Evolutionary conservation across 2,329 filamentous ascomycete genomes (phyloP).

Genomic region (Neofusicoccum laricinum): DNA sequence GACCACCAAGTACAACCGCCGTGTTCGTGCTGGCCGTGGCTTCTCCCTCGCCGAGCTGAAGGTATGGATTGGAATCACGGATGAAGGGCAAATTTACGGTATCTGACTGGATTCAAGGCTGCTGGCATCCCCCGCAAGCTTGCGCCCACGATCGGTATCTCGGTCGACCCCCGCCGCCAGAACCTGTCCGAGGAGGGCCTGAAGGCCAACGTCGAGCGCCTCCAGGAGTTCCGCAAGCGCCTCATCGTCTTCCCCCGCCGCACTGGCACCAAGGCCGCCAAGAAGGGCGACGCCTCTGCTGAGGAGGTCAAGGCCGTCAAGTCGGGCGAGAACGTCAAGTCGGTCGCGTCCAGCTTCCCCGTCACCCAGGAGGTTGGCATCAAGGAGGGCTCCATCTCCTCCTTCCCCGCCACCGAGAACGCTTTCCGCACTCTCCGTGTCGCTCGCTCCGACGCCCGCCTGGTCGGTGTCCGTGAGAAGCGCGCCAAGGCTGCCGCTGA

Average conservation of each 20-base stretch:
- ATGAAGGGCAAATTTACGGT: background rate
- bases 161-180: conserved; percentile 93
- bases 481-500: conserved; percentile 83
- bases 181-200: conserved; percentile 97
- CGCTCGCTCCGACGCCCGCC: conserved; percentile 78
- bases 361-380: conserved; percentile 70
- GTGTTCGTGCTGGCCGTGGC: conserved; percentile 91
- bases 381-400: conserved; percentile 76
- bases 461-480: conserved; percentile 87
- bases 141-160: conserved; percentile 93
- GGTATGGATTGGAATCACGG: conserved; percentile 55
- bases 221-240: conserved; percentile 95
- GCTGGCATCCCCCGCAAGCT: conserved; percentile 93
- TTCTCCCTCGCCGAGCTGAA: conserved; percentile 98
- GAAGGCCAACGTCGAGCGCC: conserved; percentile 90
- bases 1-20: conserved; percentile 98
- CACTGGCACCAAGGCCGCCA: conserved; percentile 71
- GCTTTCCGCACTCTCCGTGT: conserved; percentile 85
- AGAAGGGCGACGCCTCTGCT: conserved; percentile 85
- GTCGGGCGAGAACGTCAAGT: conserved; percentile 50
- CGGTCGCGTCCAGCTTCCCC: conserved; percentile 63
- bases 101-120: conserved; percentile 58
- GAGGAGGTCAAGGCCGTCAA: conserved; percentile 74
- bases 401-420: conserved; percentile 68
- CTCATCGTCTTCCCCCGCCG: conserved; percentile 98